A percentile compares a stretch with the other conserved stretches of the same genome.
Evolutionary conservation across 306 rosid species (phyloP).

Genomic region (Sophora flavescens): DNA sequence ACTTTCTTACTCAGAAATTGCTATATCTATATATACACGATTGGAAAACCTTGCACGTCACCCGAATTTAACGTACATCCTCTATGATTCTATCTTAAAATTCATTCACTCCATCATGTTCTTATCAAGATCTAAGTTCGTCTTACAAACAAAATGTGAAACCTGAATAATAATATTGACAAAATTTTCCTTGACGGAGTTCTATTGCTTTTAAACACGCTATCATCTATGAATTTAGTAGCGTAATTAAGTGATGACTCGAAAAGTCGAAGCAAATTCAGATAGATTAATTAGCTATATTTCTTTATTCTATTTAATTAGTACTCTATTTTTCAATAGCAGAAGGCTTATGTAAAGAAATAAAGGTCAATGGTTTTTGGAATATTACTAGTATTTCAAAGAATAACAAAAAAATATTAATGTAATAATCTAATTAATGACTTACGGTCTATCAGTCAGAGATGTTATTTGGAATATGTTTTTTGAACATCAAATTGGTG

Average conservation of each 20-base stretch:
- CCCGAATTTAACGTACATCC: neutral
- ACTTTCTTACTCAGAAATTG: conserved; percentile 28
- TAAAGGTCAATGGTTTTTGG: neutral
- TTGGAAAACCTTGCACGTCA: conserved; percentile 40
- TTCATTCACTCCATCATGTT: neutral
- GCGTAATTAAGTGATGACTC: neutral
- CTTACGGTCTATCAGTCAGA: neutral
- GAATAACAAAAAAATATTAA: neutral
- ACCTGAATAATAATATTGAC: conserved; percentile 3
- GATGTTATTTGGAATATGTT: conserved; percentile 28
- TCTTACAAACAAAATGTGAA: conserved; percentile 14
- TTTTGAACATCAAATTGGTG: too few relatives aligned
- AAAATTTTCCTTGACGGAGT: neutral
- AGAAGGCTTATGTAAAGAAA: too few relatives aligned
- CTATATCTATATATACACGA: neutral
- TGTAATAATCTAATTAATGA: neutral
- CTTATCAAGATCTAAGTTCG: conserved; percentile 28
- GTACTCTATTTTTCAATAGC: too few relatives aligned
- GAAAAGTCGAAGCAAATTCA: neutral
- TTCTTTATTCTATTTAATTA: neutral
- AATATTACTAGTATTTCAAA: neutral
- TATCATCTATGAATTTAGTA: conserved; percentile 1
- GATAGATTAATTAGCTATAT: neutral
- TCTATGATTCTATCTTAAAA: conserved; percentile 24
- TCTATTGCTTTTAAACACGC: conserved; percentile 21